phyloP scores from a whole-genome alignment of 1,139 yeast species.

The Hansenula sp. region DNA sequence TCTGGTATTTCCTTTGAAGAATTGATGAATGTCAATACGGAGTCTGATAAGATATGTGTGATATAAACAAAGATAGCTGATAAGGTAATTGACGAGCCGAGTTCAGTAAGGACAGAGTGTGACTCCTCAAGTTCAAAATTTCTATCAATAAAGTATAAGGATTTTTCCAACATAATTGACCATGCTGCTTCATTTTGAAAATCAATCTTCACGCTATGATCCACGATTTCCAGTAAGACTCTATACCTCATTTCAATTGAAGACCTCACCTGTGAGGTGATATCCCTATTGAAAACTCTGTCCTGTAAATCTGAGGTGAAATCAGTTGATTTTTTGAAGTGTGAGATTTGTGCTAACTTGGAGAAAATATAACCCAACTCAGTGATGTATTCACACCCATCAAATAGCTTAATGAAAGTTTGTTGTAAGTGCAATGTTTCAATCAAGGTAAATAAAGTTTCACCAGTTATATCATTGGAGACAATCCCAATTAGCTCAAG shows the following conservation, averaged over 20 bases:
- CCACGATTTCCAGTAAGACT: conserved; percentile 20
- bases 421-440: conserved; percentile 7
- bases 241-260: conserved; percentile 17
- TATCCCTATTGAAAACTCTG: conserved; percentile 8
- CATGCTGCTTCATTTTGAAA: conserved; percentile 15
- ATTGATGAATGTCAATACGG: conserved; percentile 11
- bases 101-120: conserved; percentile 12
- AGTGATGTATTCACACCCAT: neutral
- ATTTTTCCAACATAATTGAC: conserved; percentile 9
- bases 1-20: conserved; percentile 11
- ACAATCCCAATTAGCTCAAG: neutral
- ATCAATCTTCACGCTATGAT: conserved; percentile 19
- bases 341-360: conserved; percentile 6
- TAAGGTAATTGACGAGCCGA: conserved; percentile 22
- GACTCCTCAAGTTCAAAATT: conserved; percentile 15
- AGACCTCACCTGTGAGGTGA: conserved; percentile 9
- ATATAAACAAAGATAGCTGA: conserved; percentile 20
- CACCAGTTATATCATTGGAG: neutral
- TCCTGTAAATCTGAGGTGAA: conserved; percentile 1
- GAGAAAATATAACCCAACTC: conserved; percentile 10
- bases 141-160: conserved; percentile 10
- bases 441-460: conserved; percentile 9
- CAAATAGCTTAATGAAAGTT: conserved; percentile 3
- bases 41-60: conserved; percentile 11
- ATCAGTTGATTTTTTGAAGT: neutral